A percentile compares a stretch with the other conserved stretches of the same genome.
Evolutionary conservation across 2,329 filamentous ascomycete species (phyloP).

Genomic region (Sarocladium oryzae): DNA sequence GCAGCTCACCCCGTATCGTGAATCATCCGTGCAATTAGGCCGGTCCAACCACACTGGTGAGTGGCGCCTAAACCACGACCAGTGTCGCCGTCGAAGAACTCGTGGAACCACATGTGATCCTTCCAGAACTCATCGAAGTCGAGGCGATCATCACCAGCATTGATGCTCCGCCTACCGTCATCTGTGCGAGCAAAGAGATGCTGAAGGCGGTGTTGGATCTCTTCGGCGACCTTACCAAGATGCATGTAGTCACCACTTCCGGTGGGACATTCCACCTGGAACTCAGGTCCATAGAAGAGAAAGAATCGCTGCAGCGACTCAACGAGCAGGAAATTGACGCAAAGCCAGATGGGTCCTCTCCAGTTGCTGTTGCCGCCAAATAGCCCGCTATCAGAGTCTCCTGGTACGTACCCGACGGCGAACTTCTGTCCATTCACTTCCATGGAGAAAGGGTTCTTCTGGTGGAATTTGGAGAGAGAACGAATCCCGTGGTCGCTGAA

Average conservation of each 20-base stretch:
- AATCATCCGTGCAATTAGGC: constrained; percentile 91
- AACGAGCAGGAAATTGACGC: constrained; percentile 90
- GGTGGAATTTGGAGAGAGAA: constrained; percentile 86
- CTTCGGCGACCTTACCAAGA: constrained; percentile 87
- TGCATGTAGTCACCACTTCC: constrained; percentile 95
- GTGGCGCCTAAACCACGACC: constrained; percentile 85
- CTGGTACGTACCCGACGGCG: constrained; percentile 81
- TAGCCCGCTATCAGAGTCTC: constrained; percentile 91
- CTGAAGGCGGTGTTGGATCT: constrained; percentile 89
- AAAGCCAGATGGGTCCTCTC: constrained; percentile 93
- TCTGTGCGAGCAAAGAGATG: constrained; percentile 83
- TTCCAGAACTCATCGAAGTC: constrained; percentile 93
- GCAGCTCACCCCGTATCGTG: constrained; percentile 84
- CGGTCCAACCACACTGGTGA: constrained; percentile 96
- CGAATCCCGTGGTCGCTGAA: constrained; percentile 84
- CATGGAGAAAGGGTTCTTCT: constrained; percentile 88
- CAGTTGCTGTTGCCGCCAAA: constrained; percentile 98
- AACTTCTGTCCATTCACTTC: constrained; percentile 89
- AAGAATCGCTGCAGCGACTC: constrained; percentile 94
- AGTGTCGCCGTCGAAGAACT: constrained; percentile 92
- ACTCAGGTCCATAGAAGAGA: constrained; percentile 85
- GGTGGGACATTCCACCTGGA: constrained; percentile 89
- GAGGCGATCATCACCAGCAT: constrained; percentile 74
- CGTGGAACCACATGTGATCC: constrained; percentile 81
- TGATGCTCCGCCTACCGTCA: constrained; percentile 81